phyloP scores from a whole-genome alignment of 164 flowering plant genomes.

The Cinnamomum micranthum region DNA sequence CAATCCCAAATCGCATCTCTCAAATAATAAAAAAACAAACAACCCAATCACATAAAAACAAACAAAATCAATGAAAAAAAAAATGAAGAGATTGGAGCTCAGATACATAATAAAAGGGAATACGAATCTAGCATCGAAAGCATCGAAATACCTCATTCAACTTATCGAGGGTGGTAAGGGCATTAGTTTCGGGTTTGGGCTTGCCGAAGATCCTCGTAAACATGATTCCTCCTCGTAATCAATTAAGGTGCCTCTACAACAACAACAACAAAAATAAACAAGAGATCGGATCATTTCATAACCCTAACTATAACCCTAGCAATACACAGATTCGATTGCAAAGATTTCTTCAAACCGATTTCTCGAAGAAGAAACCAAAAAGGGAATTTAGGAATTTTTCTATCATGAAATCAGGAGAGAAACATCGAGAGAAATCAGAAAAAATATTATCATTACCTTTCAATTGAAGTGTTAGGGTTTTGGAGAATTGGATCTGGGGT shows the following conservation, averaged over 20 bases:
- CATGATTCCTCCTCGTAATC: conserved; percentile 4
- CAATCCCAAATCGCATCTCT: neutral
- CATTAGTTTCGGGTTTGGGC: conserved; percentile 18
- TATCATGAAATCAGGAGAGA: neutral
- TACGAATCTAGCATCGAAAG: too few relatives aligned
- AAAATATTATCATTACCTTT: neutral
- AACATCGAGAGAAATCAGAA: too few relatives aligned
- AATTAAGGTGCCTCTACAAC: neutral
- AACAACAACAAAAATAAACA: neutral
- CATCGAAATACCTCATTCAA: conserved; percentile 15
- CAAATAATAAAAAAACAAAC: neutral
- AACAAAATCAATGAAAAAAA: neutral
- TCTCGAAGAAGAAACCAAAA: neutral
- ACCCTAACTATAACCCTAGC: neutral
- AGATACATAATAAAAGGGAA: neutral
- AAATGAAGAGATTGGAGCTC: neutral
- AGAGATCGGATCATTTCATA: neutral
- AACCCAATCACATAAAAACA: neutral
- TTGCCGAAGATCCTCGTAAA: conserved; percentile 19
- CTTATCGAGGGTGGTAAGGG: conserved; percentile 14
- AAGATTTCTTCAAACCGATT: neutral
- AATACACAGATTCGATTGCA: neutral
- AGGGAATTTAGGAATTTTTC: neutral
- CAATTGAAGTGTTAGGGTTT: neutral
- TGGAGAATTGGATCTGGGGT: neutral